Percentiles rank a stretch among this genome's conserved stretches.
Evolutionary conservation across 164 flowering plant species (phyloP).

Genomic region (Piper betle): DNA sequence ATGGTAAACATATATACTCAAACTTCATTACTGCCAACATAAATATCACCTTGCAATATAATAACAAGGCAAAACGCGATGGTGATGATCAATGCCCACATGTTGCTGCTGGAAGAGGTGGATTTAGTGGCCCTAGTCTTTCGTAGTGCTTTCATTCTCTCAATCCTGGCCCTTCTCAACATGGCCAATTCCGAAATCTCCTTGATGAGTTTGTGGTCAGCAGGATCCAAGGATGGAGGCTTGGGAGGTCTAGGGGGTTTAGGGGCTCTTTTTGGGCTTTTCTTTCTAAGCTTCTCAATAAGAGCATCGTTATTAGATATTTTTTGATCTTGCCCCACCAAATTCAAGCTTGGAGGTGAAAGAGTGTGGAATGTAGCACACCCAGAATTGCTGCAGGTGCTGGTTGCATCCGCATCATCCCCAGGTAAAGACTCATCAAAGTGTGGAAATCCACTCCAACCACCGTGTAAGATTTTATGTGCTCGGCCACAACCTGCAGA

Average conservation of each 20-base stretch:
- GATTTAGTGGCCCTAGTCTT: slow-evolving; percentile 30
- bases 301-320: slow-evolving; percentile 16
- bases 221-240: slow-evolving; percentile 59
- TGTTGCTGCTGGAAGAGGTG: slow-evolving; percentile 30
- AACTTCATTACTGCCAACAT: neutral
- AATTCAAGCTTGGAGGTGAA: neutral
- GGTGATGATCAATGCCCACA: slow-evolving; percentile 50
- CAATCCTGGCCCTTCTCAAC: slow-evolving; percentile 62
- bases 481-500: neutral
- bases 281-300: slow-evolving; percentile 40
- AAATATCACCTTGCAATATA: slow-evolving; percentile 42
- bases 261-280: slow-evolving; percentile 34
- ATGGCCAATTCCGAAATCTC: slow-evolving; percentile 62
- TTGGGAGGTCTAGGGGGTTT: slow-evolving; percentile 72
- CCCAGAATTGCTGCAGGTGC: neutral
- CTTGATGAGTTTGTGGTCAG: slow-evolving; percentile 51
- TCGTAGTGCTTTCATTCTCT: slow-evolving; percentile 33
- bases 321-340: slow-evolving; percentile 6
- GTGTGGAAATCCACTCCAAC: neutral
- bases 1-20: neutral
- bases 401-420: neutral
- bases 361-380: neutral
- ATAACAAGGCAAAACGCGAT: slow-evolving; percentile 49
- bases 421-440: neutral
- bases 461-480: neutral